Percentiles rank a stretch among this genome's conserved stretches.
Evolutionary conservation across 2,329 filamentous ascomycete species (phyloP).

Genomic region (Lachnellula arida): DNA sequence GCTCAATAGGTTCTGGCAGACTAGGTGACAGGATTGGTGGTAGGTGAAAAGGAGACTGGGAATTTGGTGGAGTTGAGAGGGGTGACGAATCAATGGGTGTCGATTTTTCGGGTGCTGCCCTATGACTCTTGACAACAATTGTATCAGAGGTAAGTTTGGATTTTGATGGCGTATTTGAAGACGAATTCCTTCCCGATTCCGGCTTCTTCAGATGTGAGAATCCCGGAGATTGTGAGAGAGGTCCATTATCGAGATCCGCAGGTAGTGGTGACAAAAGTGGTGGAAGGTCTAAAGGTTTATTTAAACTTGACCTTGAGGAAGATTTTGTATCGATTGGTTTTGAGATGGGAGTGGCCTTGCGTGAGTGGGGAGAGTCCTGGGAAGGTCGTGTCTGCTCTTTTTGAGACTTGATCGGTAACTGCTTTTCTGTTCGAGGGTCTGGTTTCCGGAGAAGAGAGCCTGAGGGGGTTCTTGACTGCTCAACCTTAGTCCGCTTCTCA

Average conservation of each 20-base stretch:
- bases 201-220: constrained; percentile 9
- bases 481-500: constrained; percentile 29
- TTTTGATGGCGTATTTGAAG: constrained; percentile 20
- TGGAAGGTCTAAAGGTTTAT: constrained; percentile 19
- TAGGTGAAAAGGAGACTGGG: constrained; percentile 18
- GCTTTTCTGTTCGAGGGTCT: constrained; percentile 13
- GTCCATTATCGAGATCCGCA: constrained; percentile 20
- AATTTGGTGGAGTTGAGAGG: constrained; percentile 16
- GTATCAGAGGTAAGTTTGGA: constrained; percentile 15
- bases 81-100: constrained; percentile 10
- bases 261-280: constrained; percentile 25
- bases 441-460: constrained; percentile 13
- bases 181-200: constrained; percentile 10
- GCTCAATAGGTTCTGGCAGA: constrained; percentile 29
- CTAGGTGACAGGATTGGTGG: constrained; percentile 29
- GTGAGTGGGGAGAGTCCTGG: constrained; percentile 11
- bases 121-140: constrained; percentile 17
- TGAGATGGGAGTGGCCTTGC: constrained; percentile 7
- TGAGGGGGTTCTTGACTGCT: constrained; percentile 13
- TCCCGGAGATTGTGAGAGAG: constrained; percentile 4
- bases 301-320: constrained; percentile 8
- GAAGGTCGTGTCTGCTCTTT: constrained; percentile 10
- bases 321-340: constrained; percentile 14
- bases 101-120: neutral
- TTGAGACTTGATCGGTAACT: constrained; percentile 16